Conservation (phyloP, 257 asterid species). For the Nicotiana paniculata region DNA sequence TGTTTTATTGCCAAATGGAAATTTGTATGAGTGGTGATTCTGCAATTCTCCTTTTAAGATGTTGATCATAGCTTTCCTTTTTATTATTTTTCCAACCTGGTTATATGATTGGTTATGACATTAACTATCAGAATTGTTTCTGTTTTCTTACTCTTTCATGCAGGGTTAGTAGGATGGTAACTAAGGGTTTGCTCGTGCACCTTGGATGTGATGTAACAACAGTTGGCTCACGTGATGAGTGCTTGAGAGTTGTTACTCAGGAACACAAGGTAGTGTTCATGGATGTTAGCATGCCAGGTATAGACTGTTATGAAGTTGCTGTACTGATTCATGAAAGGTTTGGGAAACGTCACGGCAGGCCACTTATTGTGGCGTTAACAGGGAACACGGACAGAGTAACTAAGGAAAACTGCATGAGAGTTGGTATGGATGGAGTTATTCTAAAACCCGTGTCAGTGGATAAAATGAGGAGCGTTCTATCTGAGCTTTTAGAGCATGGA, state of each 20-base stretch:
- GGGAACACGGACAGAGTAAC: slow-evolving; percentile 53
- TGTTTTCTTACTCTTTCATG: not conserved
- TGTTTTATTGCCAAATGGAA: not conserved
- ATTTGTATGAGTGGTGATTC: not conserved
- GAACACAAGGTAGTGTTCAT: slow-evolving; percentile 84
- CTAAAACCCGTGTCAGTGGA: slow-evolving; percentile 84
- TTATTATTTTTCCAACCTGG: not conserved
- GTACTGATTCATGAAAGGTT: slow-evolving; percentile 58
- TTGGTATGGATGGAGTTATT: slow-evolving; percentile 75
- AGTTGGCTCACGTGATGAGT: slow-evolving; percentile 71
- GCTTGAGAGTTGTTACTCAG: slow-evolving; percentile 44
- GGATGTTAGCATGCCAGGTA: slow-evolving; percentile 55
- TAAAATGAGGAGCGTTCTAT: slow-evolving; percentile 76
- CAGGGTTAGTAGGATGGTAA: slow-evolving; percentile 86
- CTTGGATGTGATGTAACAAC: slow-evolving; percentile 84
- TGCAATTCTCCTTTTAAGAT: not conserved
- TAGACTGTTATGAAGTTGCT: slow-evolving; percentile 58
- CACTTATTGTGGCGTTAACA: slow-evolving; percentile 62
- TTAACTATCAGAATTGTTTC: not conserved
- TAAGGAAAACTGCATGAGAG: slow-evolving; percentile 71
- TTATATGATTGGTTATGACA: not conserved
- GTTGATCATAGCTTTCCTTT: not conserved
- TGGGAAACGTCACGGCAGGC: slow-evolving; percentile 51
- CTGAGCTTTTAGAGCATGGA: slow-evolving; percentile 75
- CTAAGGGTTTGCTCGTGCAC: slow-evolving; percentile 83